Conservation (phyloP, 306 rosid genomes). For the Vigna mungo region DNA sequence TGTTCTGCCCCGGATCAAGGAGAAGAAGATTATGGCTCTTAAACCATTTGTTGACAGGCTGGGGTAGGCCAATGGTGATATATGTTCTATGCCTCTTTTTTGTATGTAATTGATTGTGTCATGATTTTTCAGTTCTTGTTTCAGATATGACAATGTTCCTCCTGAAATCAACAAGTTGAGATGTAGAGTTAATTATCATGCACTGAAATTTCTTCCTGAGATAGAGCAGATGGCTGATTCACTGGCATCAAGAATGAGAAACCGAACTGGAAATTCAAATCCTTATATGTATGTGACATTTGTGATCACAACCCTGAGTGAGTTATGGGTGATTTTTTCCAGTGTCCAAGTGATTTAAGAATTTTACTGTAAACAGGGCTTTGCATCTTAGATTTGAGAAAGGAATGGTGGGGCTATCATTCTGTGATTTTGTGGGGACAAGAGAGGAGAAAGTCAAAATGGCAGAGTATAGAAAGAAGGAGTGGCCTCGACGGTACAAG, state of each 20-base stretch:
- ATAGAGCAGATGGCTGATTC: constrained; percentile 96
- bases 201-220: constrained; percentile 97
- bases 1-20: constrained; percentile 98
- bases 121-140: constrained; percentile 40
- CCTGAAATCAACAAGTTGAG: constrained; percentile 95
- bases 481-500: constrained; percentile 99
- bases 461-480: constrained; percentile 94
- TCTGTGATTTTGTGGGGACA: constrained; percentile 99
- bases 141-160: constrained; percentile 98
- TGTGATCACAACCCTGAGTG: constrained; percentile 41
- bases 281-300: constrained; percentile 81
- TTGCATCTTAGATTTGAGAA: constrained; percentile 98
- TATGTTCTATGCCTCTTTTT: constrained; percentile 23
- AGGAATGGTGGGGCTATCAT: constrained; percentile 98
- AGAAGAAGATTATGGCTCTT: constrained; percentile 97
- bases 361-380: constrained; percentile 73
- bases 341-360: constrained; percentile 46
- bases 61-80: constrained; percentile 69
- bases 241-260: constrained; percentile 97
- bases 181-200: constrained; percentile 99
- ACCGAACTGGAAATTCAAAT: constrained; percentile 90
- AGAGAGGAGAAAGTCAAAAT: constrained; percentile 92
- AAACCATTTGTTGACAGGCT: constrained; percentile 99
- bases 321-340: constrained; percentile 21
- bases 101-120: constrained; percentile 37